phyloP scores from a whole-genome alignment of 2,329 filamentous ascomycete genomes.

The Botrytis cinerea region DNA sequence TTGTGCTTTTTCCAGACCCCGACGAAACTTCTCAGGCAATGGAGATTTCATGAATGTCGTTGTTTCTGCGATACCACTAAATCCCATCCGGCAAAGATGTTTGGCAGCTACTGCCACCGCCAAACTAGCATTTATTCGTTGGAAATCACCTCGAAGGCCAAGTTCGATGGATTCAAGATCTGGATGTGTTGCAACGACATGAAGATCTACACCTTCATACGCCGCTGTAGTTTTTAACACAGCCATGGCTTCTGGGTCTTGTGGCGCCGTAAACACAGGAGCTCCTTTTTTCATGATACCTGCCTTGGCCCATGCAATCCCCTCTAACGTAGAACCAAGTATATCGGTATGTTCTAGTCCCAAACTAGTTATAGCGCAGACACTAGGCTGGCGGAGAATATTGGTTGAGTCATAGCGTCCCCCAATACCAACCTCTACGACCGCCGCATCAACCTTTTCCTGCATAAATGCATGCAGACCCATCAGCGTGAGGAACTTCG shows the following conservation, averaged over 20 bases:
- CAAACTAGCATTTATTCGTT: not conserved
- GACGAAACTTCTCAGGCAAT: slow-evolving; percentile 1
- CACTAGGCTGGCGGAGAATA: not conserved
- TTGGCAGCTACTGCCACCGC: not conserved
- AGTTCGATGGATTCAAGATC: slow-evolving; percentile 1
- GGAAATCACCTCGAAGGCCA: not conserved
- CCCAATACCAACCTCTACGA: not conserved
- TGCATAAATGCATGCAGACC: not conserved
- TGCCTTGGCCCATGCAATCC: slow-evolving; percentile 90
- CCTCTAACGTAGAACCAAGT: slow-evolving; percentile 73
- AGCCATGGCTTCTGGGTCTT: not conserved
- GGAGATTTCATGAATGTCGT: not conserved
- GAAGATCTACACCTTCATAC: not conserved
- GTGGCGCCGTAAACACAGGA: slow-evolving; percentile 48
- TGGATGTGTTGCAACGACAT: not conserved
- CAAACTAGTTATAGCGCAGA: slow-evolving; percentile 43
- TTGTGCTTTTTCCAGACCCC: slow-evolving; percentile 3
- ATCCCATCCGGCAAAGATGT: not conserved
- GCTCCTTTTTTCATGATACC: slow-evolving; percentile 75
- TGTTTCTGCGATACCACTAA: not conserved
- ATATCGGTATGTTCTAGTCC: slow-evolving; percentile 83
- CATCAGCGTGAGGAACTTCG: not conserved
- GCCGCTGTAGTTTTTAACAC: not conserved
- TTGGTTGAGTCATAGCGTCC: slow-evolving; percentile 1
- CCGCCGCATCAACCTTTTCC: not conserved